phyloP scores from a whole-genome alignment of 352 stramenopile genomes.

The Phytophthora niederhauseri region DNA sequence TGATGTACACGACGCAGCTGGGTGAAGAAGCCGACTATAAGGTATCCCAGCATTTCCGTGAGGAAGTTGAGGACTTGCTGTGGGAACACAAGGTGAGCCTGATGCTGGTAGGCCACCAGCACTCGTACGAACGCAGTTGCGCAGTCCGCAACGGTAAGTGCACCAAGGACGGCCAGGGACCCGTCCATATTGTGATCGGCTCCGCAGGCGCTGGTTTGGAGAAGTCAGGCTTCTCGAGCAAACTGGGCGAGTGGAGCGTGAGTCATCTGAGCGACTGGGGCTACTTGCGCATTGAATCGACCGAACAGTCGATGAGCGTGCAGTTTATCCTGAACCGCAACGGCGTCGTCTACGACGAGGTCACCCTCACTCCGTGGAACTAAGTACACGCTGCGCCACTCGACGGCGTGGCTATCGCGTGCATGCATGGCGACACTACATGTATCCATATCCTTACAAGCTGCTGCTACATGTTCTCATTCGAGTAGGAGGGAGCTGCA shows the following conservation, averaged over 20 bases:
- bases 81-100: constrained; percentile 90
- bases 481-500: neutral
- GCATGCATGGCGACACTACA: constrained; percentile 14
- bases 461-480: neutral
- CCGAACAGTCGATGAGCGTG: constrained; percentile 65
- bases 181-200: constrained; percentile 89
- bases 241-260: constrained; percentile 82
- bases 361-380: constrained; percentile 62
- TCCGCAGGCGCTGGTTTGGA: constrained; percentile 85
- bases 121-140: constrained; percentile 93
- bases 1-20: constrained; percentile 90
- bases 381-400: constrained; percentile 20
- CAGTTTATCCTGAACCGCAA: constrained; percentile 87
- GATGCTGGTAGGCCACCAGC: constrained; percentile 92
- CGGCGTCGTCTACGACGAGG: constrained; percentile 78
- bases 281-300: constrained; percentile 70
- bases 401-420: neutral
- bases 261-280: constrained; percentile 83
- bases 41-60: constrained; percentile 79
- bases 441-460: constrained; percentile 12
- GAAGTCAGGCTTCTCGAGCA: constrained; percentile 57
- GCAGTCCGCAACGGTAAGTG: constrained; percentile 78
- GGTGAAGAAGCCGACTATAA: constrained; percentile 68
- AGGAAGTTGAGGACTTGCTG: constrained; percentile 92
- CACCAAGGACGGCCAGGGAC: constrained; percentile 63